phyloP scores from a whole-genome alignment of 176 grass and related monocot genomes.

The Paspalum notatum region DNA sequence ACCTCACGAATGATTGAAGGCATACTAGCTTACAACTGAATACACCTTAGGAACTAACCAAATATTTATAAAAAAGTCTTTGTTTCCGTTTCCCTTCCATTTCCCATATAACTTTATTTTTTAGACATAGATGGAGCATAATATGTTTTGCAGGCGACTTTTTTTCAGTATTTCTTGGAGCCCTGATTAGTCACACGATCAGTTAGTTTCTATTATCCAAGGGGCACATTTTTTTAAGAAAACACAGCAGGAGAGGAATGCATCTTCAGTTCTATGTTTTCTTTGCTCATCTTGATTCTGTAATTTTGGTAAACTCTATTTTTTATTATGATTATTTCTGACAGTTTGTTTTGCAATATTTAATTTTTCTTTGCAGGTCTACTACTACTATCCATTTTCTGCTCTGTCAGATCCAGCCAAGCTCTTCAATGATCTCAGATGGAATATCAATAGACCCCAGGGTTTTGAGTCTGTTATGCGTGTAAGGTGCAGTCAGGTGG shows the following conservation, averaged over 20 bases:
- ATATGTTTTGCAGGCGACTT: neutral
- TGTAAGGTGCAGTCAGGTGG: conserved; percentile 81
- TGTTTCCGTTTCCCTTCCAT: neutral
- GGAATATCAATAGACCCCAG: conserved; percentile 92
- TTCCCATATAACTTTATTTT: neutral
- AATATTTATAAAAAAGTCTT: neutral
- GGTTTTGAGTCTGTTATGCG: conserved; percentile 95
- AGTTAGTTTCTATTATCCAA: neutral
- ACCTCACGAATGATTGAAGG: neutral
- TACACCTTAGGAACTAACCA: neutral
- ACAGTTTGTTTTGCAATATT: conserved; percentile 3
- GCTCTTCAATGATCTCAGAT: conserved; percentile 93
- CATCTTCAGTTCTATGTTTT: neutral
- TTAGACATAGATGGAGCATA: neutral
- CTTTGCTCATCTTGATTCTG: neutral
- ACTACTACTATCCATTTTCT: conserved; percentile 94
- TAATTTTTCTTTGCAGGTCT: conserved; percentile 62
- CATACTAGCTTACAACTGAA: neutral
- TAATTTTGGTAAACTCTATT: neutral
- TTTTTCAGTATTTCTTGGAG: neutral
- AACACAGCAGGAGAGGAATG: neutral
- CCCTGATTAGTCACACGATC: neutral
- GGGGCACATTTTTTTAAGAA: neutral
- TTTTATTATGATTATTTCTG: conserved; percentile 3
- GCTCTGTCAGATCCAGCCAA: conserved; percentile 85